Evolutionary conservation across 805 yeast species (phyloP), one percentile per base, ranked within the genome.

Genomic region (Saccharomycopsis schoenii): DNA sequence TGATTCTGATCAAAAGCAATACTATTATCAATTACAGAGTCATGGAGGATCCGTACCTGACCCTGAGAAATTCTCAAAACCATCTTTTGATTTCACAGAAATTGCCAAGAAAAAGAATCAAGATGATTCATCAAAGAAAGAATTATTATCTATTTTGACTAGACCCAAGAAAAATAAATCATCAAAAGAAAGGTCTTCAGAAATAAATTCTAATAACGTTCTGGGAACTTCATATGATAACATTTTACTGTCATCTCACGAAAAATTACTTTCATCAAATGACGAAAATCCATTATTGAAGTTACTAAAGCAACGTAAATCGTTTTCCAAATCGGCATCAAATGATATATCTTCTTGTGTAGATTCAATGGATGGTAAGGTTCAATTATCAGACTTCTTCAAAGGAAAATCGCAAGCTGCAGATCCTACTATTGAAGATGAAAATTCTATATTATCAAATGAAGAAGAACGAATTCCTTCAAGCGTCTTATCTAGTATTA

Each of bases 11-110:
- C 59, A 43, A 40, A 40, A 21, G 9, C 59, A 42, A 39, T 60
- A 39, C 37, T 58, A 58, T 37, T 58, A 54, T 41, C 25, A 34
- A 37, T 39, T 21, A 36, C 21, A 41, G 10, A 25, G 55, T 54
- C 39, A 34, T 39, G 39, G 40, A 12, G 55, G 37, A 55, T n/a
- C 62, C 21, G 37, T 58, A 14, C 65, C 65, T 8, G 57, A 63
- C 37, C 65, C 65, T 8, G 62, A 29, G 17, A 55, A 47, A 12
- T 61, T 63, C 52, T 63, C 65, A 1, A 63, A 56, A 34, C 65
- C 65, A 10, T 58, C 54, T 24, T 37, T 58, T 42, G 57, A 51
- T 56, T 43, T 55, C 41, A 52, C 61, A 1, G 47, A 41, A 37
- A 58, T 61, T 15, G 59, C 60, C 9, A 58, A 55, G 43, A 52